Base-by-base conservation (phyloP, 371 early-diverging fungal genomes). In the Pancytospora philotis region DNA sequence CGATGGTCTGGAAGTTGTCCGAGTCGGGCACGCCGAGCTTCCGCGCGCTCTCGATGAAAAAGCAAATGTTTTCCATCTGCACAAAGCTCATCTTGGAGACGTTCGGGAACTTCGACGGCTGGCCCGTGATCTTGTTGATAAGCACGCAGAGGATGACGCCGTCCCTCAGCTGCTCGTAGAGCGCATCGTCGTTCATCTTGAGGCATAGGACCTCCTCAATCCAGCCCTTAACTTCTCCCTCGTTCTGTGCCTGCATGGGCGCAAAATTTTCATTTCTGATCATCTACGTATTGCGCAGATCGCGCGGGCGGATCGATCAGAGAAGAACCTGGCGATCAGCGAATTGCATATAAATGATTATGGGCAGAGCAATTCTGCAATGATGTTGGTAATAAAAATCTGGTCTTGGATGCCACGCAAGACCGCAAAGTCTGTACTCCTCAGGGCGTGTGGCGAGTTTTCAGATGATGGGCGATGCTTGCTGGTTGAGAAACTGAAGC, bases 1-100 rank as follows among this genome's bases (percentile, higher is more conserved):
- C 92, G 32, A 90, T 84, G 2, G 92, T 90, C 80, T 89, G 88
- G 79, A 92, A 92, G 16, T 86, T 81, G 65, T 92, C 90, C 66
- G 83, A 82, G 56, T 86, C 85, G 2, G 88, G 88, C 25, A 88
- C 86, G 36, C 89, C 89, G 64, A 81, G 78, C 53, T 84, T 85
- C 28, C 85, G 82, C n/a, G 85, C 84, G 0, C 60, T 66, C 53
- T 81, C 74, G 53, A 90, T 83, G 79, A 92, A 92, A 56, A 76
- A 80, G 62, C 85, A 83, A 75, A 90, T 89, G 77, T 90, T 90
- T 71, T 90, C 90, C 86, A 88, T 87, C 84, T 86, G 76, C 65
- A 87, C 85, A 79, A 90, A 92, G 2, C 88, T 84, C 84, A 88
- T 86, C 57, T 72, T 84, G 22, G 86, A 86, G 34, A 68, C 57